These are phyloP conservation scores for Clathrospora elynae DNA, from an alignment of 2,329 filamentous ascomycete genomes.

Conservation along the genomic window DNA sequence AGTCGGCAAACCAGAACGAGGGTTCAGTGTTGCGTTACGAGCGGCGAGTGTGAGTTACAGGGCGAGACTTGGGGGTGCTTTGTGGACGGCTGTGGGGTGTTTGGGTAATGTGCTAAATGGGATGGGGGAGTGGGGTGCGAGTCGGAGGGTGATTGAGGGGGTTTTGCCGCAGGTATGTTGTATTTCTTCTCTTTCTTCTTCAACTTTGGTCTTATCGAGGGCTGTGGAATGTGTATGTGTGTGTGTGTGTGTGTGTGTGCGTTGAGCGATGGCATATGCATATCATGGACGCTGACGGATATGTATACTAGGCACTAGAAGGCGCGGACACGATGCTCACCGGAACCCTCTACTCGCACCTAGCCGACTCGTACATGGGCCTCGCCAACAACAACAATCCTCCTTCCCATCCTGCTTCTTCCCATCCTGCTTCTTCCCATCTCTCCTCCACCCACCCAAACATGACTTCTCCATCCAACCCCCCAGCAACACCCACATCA, in stretches of 20 bases:
- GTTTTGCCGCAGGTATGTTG: slow-evolving; percentile 71
- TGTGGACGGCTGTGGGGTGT: slow-evolving; percentile 74
- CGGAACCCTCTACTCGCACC: slow-evolving; percentile 69
- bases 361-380: slow-evolving; percentile 81
- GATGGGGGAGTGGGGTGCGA: slow-evolving; percentile 72
- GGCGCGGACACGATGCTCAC: slow-evolving; percentile 66
- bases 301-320: slow-evolving; percentile 61
- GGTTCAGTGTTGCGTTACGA: slow-evolving; percentile 75
- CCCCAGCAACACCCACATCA: slow-evolving; percentile 3
- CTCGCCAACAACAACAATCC: slow-evolving; percentile 61
- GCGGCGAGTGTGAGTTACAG: slow-evolving; percentile 76
- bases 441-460: slow-evolving; percentile 2
- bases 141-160: slow-evolving; percentile 66
- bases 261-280: too few relatives aligned
- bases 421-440: too few relatives aligned
- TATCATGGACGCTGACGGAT: too few relatives aligned
- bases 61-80: slow-evolving; percentile 67
- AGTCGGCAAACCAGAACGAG: slow-evolving; percentile 71
- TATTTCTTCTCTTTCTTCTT: neutral
- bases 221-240: too few relatives aligned
- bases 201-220: too few relatives aligned
- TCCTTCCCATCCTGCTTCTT: neutral
- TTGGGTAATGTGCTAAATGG: slow-evolving; percentile 71
- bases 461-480: neutral
- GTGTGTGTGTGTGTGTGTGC: too few relatives aligned